Base-by-base conservation (phyloP, 2,329 filamentous ascomycete species). In the Paecilomyces sp. region DNA sequence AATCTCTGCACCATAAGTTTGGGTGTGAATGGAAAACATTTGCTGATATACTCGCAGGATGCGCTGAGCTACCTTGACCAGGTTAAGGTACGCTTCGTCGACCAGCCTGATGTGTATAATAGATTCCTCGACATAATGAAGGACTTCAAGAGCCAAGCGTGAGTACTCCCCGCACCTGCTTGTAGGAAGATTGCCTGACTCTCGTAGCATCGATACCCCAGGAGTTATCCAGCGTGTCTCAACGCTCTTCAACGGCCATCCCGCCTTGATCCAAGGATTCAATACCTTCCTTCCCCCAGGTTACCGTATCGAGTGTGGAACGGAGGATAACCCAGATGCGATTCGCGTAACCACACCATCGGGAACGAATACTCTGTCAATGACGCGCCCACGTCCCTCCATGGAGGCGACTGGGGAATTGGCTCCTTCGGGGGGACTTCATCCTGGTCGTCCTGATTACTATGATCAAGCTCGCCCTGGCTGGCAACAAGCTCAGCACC, bases 61-160 rank as follows among this genome's bases (percentile, higher is more conserved):
- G 94, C 94, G 33, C 83, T 99, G 53, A 97, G 92, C 69, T 99
- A 99, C 71, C 85, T 99, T 25, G 94, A 99, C 71, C 94, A 97
- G 75, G 94, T 99, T 64, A 99, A 99, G 76, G 92, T 97, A 30
- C 92, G 96, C 70, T 99, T 99, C 67, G 90, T 92, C 62, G 93
- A 97, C 64, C 92, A 97, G 66, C 92, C 94, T 3, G 93, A 97
- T 74, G 94, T 99, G 0, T 99, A 99, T 70, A 97, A 97, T 70
- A 84, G 90, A 41, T 97, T 99, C 68, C 79, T 99, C 54, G 94
- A 99, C 68, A 99, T 99, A 55, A 99, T 99, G 94, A 99, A 99
- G 72, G 94, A 99, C 68, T 99, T 99, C 75, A 99, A 99, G 77
- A 96, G 92, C 68, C 93, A 96, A 77, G 92, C 92, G 85, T 92